phyloP scores from a whole-genome alignment of 1,284 basidiomycete species.

The Malassezia yamatoensis region DNA sequence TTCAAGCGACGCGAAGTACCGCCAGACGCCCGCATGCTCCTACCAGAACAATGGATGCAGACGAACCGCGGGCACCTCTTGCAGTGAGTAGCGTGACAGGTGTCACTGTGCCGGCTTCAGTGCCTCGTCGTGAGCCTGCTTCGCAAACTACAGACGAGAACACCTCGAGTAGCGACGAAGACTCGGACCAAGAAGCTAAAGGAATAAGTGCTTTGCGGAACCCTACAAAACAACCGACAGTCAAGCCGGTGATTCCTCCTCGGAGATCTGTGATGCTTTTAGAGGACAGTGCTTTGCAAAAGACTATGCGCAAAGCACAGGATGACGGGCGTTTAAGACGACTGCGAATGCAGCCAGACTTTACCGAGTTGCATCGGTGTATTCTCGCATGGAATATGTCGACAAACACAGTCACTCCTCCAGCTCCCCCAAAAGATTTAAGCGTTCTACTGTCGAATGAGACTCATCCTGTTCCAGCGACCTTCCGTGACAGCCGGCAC shows the following conservation, averaged over 20 bases:
- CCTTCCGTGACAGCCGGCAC: conserved; percentile 59
- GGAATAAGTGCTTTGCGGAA: conserved; percentile 52
- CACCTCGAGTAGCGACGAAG: conserved; percentile 52
- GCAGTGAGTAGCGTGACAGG: conserved; percentile 36
- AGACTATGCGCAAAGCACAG: conserved; percentile 23
- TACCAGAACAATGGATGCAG: conserved; percentile 18
- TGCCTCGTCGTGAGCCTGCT: conserved; percentile 12
- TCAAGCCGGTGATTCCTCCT: conserved; percentile 53
- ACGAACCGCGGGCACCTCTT: conserved; percentile 29
- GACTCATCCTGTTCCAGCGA: conserved; percentile 51
- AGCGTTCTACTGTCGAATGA: conserved; percentile 6
- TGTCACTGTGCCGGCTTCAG: conserved; percentile 20
- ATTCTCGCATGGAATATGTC: conserved; percentile 80
- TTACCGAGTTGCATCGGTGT: conserved; percentile 66
- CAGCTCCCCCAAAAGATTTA: conserved; percentile 53
- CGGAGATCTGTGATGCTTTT: conserved; percentile 61
- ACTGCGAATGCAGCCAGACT: conserved; percentile 69
- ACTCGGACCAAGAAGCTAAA: conserved; percentile 48
- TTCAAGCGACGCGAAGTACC: conserved; percentile 20
- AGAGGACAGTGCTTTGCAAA: conserved; percentile 50
- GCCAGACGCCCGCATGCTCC: conserved; percentile 26
- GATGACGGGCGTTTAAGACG: conserved; percentile 50
- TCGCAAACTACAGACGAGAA: conserved; percentile 27
- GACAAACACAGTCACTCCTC: conserved; percentile 53
- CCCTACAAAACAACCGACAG: conserved; percentile 16